Evolutionary conservation across 1,284 basidiomycete genomes (phyloP), one percentile per base, ranked within the genome.

Genomic region (Ceratobasidium sp.): DNA sequence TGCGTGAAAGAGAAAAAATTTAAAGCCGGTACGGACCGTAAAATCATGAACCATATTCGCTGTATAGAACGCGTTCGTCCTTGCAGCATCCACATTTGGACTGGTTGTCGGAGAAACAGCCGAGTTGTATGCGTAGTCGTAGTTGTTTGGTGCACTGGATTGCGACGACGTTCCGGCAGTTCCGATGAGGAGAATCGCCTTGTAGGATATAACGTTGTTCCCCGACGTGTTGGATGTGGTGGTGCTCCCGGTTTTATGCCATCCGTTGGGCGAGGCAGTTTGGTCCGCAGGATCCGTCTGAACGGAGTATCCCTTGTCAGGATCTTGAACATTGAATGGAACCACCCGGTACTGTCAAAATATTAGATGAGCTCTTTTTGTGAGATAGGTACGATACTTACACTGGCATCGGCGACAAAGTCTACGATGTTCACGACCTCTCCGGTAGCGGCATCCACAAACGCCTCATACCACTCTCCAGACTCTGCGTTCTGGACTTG

Each of bases 401-500:
- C 61, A 18, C 34, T 53, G 16, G 58, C 58, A 12, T 60, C 58
- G 26, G 58, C 8, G 12, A 43, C 39, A 60, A 43, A 60, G 21
- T 60, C 58, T 10, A 60, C 39, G 1, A 45, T 14, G 39, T 60
- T 60, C 21, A 60, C 58, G 26, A 60, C 26, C 30, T 60, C 58
- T 12, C 58, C 58, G 5, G 58, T 21, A 3, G 36, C 4, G 9
- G 58, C 58, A 46, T 60, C 69, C 70, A 64, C 48, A 65, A 86
- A 88, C 1, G 87, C 88, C 80, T 90, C 87, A 76, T 85, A 84
- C 88, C 87, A 90, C 18, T 60, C 58, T 30, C 48, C 41, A 30
- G 82, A 79, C 75, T 71, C 28, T 10, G 48, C 55, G n/a, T 70
- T 69, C 23, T 70, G 64, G n/a, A 73, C 55, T 70, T 73, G 73